These are phyloP conservation scores for Trifolium pratense DNA, from an alignment of 306 rosid species.

Conservation along the genomic window DNA sequence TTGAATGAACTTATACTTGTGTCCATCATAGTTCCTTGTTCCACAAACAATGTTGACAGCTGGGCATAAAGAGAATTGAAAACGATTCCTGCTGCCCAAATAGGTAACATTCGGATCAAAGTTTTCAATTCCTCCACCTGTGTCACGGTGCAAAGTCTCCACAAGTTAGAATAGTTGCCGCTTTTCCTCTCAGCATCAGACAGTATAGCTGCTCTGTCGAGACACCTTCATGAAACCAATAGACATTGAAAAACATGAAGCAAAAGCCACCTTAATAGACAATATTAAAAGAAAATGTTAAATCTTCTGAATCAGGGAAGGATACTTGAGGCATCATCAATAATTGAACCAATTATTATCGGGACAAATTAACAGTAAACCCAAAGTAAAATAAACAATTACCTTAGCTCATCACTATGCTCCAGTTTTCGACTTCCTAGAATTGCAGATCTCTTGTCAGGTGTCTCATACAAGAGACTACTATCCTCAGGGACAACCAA, in stretches of 20 bases:
- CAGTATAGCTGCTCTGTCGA: constrained; percentile 82
- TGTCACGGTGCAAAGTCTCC: constrained; percentile 93
- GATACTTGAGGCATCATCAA: constrained; percentile 6
- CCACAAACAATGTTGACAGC: constrained; percentile 93
- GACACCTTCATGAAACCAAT: constrained; percentile 67
- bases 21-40: constrained; percentile 89
- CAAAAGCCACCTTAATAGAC: not conserved
- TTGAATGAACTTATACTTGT: constrained; percentile 77
- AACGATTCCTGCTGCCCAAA: constrained; percentile 91
- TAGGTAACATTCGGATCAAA: constrained; percentile 87
- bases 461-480: constrained; percentile 75
- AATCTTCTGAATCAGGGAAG: constrained; percentile 22
- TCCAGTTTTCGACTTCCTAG: constrained; percentile 87
- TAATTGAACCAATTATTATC: not conserved
- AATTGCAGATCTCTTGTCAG: constrained; percentile 75
- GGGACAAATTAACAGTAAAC: not conserved
- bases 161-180: constrained; percentile 65
- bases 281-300: not conserved
- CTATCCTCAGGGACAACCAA: constrained; percentile 69
- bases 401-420: constrained; percentile 81
- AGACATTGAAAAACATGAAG: not conserved
- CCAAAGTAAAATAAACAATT: constrained; percentile 37
- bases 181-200: constrained; percentile 62
- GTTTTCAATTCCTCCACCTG: constrained; percentile 95
- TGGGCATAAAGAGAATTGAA: constrained; percentile 91